Base-by-base conservation (phyloP, 176 grass and related monocot species). In the Echinochloa phyllopogon region DNA sequence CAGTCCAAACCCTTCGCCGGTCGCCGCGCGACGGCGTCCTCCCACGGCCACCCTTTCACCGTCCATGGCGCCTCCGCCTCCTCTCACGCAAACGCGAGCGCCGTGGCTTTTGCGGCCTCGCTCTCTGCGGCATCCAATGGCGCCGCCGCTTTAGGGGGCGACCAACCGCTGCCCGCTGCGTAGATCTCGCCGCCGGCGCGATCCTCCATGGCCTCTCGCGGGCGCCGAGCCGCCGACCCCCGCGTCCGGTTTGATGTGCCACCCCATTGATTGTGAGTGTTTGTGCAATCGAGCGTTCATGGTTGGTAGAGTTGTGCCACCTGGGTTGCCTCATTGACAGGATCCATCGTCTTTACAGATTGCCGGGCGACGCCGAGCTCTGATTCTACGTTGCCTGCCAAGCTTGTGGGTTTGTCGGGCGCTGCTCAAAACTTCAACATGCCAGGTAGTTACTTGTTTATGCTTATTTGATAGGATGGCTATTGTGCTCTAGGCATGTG, bases 1-100 rank as follows among this genome's bases (percentile, higher is more conserved):
- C 10, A 58, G 56, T 59, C 57, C 76, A 65, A 43, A 5, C 69
- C 85, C 47, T 74, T 81, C 60, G 16, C 44, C 67, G 2, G 37
- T 81, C 60, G 16, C 44, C 67, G 2, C 37, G 8, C 57, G 9
- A 52, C 36, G 55, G 33, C 56, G 9, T 37, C 66, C 43, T 20
- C 45, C 43, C 10, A 0, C 41, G 55, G 75, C 53, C 83, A 17
- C 25, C 41, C n/a, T 15, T 16, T 18, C 1, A 10, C 36, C 49
- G 11, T 4, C 23, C 24, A 59, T 36, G 41, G 10, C 40, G 55
- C 29, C n/a, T 44, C 24, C 47, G 50, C 36, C 49, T 20, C 73
- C 14, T 43, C 38, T 52, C 63, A 3, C 15, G 7, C 50, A 33
- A 57, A 48, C 4, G 25, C 53, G 17, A 38, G 41, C 64, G 25